A percentile compares a stretch with the other conserved stretches of the same genome.
Evolutionary conservation across 345 rosid species (phyloP).

Genomic region (Physaria fendleri): DNA sequence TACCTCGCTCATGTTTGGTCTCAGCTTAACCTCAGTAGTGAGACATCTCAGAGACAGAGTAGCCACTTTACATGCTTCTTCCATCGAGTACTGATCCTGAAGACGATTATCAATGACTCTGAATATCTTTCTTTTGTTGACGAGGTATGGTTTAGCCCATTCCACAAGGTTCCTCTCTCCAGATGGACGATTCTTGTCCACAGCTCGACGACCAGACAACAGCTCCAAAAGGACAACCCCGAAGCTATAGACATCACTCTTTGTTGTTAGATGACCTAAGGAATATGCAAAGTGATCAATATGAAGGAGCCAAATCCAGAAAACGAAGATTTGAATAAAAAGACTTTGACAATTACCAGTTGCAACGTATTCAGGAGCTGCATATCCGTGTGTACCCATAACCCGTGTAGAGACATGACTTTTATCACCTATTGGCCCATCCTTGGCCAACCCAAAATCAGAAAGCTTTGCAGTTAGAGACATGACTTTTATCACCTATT

Average conservation of each 20-base stretch:
- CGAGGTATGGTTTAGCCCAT: slow-evolving; percentile 84
- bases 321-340: background rate
- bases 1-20: slow-evolving; percentile 29
- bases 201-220: slow-evolving; percentile 88
- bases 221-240: slow-evolving; percentile 94
- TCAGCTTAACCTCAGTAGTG: slow-evolving; percentile 25
- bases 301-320: slow-evolving; percentile 54
- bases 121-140: slow-evolving; percentile 74
- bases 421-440: slow-evolving; percentile 79
- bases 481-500: slow-evolving; percentile 78
- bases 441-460: slow-evolving; percentile 94
- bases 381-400: slow-evolving; percentile 91
- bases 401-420: slow-evolving; percentile 89
- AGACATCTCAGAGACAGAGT: slow-evolving; percentile 26
- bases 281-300: slow-evolving; percentile 12
- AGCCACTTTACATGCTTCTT: slow-evolving; percentile 32
- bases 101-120: slow-evolving; percentile 78
- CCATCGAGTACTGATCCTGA: slow-evolving; percentile 76
- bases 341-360: slow-evolving; percentile 45
- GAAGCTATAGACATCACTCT: slow-evolving; percentile 92
- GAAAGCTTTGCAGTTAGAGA: slow-evolving; percentile 89
- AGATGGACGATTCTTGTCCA: slow-evolving; percentile 88
- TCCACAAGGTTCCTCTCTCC: slow-evolving; percentile 85
- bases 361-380: slow-evolving; percentile 94
- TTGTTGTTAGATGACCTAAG: slow-evolving; percentile 85